Conservation (phyloP, 257 asterid species). For the Vinca minor region DNA sequence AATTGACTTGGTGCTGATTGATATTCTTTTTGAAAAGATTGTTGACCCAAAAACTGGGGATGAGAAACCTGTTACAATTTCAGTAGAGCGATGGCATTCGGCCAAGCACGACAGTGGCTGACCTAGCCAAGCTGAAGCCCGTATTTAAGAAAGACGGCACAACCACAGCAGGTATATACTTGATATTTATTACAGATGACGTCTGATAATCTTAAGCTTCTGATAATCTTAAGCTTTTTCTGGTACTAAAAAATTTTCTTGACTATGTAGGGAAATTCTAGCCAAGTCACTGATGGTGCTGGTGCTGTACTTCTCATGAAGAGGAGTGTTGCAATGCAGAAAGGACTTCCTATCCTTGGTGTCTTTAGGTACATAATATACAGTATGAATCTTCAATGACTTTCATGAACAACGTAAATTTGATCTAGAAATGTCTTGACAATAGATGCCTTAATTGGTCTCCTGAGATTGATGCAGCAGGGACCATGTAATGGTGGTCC, state of each 20-base stretch:
- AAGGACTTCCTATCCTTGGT: slow-evolving; percentile 92
- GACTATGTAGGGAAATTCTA: slow-evolving; percentile 66
- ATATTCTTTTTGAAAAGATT: slow-evolving; percentile 36
- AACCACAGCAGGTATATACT: slow-evolving; percentile 79
- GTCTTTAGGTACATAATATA: slow-evolving; percentile 61
- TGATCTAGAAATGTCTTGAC: too few relatives aligned
- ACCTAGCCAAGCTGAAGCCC: slow-evolving; percentile 69
- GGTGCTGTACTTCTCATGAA: slow-evolving; percentile 98
- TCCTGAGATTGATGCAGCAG: too few relatives aligned
- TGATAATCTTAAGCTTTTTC: slow-evolving; percentile 7
- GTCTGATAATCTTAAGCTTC: too few relatives aligned
- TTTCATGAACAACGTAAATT: too few relatives aligned
- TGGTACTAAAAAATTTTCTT: slow-evolving; percentile 6
- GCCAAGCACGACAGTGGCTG: slow-evolving; percentile 52
- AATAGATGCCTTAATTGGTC: too few relatives aligned
- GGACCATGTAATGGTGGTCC: neutral
- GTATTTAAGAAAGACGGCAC: slow-evolving; percentile 99
- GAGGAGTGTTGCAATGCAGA: slow-evolving; percentile 84
- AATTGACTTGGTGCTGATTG: slow-evolving; percentile 8
- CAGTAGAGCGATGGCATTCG: slow-evolving; percentile 92
- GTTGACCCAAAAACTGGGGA: slow-evolving; percentile 96
- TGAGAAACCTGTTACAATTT: slow-evolving; percentile 75
- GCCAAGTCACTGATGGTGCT: slow-evolving; percentile 98
- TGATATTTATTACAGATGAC: neutral
- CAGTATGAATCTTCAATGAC: neutral